Evolutionary conservation across 2,329 filamentous ascomycete genomes (phyloP), one percentile per base, ranked within the genome.

Genomic region (Zymoseptoria passerinii): DNA sequence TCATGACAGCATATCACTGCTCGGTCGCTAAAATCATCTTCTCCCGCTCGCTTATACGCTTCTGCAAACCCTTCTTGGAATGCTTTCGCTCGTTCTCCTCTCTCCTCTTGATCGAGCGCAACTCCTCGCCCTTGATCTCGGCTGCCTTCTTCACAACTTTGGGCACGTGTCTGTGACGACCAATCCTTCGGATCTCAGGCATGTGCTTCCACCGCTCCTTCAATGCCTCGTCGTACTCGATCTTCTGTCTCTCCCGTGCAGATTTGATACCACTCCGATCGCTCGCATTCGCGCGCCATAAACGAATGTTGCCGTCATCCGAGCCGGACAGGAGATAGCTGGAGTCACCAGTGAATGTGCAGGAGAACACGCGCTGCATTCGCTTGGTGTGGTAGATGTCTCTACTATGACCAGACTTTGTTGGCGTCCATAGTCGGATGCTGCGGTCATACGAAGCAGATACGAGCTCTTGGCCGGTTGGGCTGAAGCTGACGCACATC

Each of bases 371-470:
- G 66, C 92, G 84, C 78, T 97, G 92, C 92, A 96, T 96, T 63
- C 94, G 86, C 76, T 96, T 95, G 18, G 94, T 97, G 78, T 97
- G 92, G 76, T 97, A 99, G 53, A 96, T 85, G 70, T 99, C 94
- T 66, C 92, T 83, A 13, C 89, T 92, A 74, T 94, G 90, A 23
- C 92, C 92, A 27, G 60, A 63, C 29, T 61, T 86, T 79, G 83
- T 58, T 89, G 83, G 71, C 84, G 58, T 84, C 89, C 91, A 97
- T 53, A 97, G 78, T 54, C 94, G 85, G 55, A 99, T 80, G 4
- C 90, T 96, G 61, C 91, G 85, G 71, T 95, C 90, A 76, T 94
- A 95, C 0, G 88, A 91, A 4, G 90, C 94, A 13, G 87, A 90
- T 19, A 97, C 90, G 51, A 99, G 83, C 72, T 96, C 92, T 72